Conservation (phyloP, 83 land plant genomes). For the Diphasiastrum complanatum region DNA sequence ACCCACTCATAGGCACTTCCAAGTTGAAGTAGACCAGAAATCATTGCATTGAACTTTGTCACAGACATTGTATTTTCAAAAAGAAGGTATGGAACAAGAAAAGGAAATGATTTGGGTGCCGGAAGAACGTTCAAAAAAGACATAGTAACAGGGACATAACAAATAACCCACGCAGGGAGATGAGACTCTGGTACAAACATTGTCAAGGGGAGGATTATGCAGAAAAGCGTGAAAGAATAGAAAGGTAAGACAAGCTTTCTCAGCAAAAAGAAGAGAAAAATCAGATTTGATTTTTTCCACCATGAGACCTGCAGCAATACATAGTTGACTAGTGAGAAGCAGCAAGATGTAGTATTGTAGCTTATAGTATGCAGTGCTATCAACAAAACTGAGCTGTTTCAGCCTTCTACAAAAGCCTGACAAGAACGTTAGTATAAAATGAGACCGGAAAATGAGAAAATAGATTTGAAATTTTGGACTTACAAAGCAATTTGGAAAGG, state of each 20-base stretch:
- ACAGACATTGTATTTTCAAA: conserved; percentile 71
- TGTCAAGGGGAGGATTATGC: conserved; percentile 68
- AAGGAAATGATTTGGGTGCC: conserved; percentile 53
- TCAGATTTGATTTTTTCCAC: conserved; percentile 62
- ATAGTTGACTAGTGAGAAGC: neutral
- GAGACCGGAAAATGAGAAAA: too few relatives aligned
- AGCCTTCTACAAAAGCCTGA: too few relatives aligned
- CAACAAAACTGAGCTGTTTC: neutral
- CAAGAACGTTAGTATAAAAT: too few relatives aligned
- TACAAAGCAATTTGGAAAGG: too few relatives aligned
- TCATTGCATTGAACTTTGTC: conserved; percentile 70
- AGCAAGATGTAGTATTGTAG: neutral
- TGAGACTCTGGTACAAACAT: conserved; percentile 63
- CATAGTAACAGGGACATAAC: conserved; percentile 62
- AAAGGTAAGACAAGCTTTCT: conserved; percentile 63
- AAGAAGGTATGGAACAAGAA: conserved; percentile 64
- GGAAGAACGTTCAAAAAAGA: conserved; percentile 66
- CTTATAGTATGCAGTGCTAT: neutral
- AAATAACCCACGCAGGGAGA: conserved; percentile 58
- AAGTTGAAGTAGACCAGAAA: conserved; percentile 67
- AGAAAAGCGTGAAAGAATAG: conserved; percentile 72
- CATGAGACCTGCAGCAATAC: conserved; percentile 46
- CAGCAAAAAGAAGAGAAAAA: conserved; percentile 66
- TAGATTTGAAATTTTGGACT: too few relatives aligned
- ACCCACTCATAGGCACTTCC: conserved; percentile 70